phyloP scores from a whole-genome alignment of 768 basidiomycete species.

The Pluteus cervinus region DNA sequence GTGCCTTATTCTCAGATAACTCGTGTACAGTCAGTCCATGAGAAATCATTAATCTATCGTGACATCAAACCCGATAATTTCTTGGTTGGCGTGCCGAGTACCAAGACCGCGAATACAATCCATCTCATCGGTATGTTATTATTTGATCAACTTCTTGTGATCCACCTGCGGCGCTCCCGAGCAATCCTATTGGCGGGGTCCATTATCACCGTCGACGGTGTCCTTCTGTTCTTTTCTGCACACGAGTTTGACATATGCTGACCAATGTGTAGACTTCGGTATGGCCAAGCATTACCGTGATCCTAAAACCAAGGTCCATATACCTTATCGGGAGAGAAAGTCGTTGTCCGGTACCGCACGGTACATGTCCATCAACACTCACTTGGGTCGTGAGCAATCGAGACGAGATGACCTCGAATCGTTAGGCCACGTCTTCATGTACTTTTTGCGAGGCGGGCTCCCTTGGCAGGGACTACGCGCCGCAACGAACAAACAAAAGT shows the following conservation, averaged over 20 bases:
- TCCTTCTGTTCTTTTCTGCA: neutral
- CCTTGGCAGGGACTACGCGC: constrained; percentile 98
- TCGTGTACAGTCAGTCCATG: constrained; percentile 95
- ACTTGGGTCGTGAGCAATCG: constrained; percentile 92
- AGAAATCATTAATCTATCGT: constrained; percentile 96
- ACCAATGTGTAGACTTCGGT: constrained; percentile 69
- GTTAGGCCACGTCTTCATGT: constrained; percentile 99
- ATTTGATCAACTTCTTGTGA: constrained; percentile 2
- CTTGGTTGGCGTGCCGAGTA: constrained; percentile 88
- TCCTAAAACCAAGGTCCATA: constrained; percentile 95
- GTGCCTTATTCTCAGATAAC: constrained; percentile 56
- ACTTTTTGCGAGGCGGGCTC: constrained; percentile 92
- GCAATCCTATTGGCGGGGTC: neutral
- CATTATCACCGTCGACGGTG: neutral
- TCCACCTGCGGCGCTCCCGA: neutral
- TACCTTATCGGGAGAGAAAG: constrained; percentile 99
- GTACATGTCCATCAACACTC: constrained; percentile 99
- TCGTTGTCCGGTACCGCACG: constrained; percentile 93
- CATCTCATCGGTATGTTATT: constrained; percentile 74
- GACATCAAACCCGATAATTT: constrained; percentile 99
- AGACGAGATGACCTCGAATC: constrained; percentile 96
- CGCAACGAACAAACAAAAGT: constrained; percentile 99
- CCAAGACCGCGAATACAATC: constrained; percentile 83
- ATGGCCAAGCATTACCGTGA: constrained; percentile 99
- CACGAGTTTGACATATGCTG: constrained; percentile 8